Evolutionary conservation across 2,329 filamentous ascomycete species (phyloP), one percentile per base, ranked within the genome.

Genomic region (Gnomoniopsis smithogilvyi): DNA sequence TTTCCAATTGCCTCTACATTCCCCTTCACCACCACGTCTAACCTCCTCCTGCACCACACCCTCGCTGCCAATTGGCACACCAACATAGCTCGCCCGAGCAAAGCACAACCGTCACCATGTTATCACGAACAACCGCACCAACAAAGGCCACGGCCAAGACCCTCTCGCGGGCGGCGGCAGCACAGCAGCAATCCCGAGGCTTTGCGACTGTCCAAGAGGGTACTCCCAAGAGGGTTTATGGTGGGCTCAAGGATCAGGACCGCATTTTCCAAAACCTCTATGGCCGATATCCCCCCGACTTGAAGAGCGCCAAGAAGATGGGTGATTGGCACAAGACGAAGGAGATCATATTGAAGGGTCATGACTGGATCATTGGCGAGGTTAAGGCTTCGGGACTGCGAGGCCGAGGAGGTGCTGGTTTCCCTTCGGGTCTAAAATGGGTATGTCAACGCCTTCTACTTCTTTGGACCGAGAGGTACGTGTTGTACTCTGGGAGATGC

Each of bases 291-390:
- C 92, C 92, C 54, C 84, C 92, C 64, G 93, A 97, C 75, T 79
- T 99, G 68, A 94, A 95, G 81, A 92, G 87, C 72, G 93, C 95
- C 56, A 93, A 92, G 88, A 96, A 96, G 80, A 96, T 96, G 83
- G 95, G 95, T 68, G 95, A 98, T 76, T 99, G 95, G 95, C 87
- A 99, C 81, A 96, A 96, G 84, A 99, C 95, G 58, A 99, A 99
- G 84, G 95, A 99, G 75, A 99, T 99, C 60, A 77, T 99, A 61
- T 79, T 92, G 67, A 99, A 99, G 83, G 95, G 95, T 58, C 91
- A 99, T 77, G 94, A 99, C 70, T 99, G 95, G 91, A 96, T 99
- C 75, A 98, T 99, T 71, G 89, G 89, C 67, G 95, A 99, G 78
- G 86, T 99, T 78, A 99, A 99, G 84, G 87, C 93, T 30, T 99